phyloP scores from a whole-genome alignment of 345 rosid species.

The Erysimum cheiranthoides region DNA sequence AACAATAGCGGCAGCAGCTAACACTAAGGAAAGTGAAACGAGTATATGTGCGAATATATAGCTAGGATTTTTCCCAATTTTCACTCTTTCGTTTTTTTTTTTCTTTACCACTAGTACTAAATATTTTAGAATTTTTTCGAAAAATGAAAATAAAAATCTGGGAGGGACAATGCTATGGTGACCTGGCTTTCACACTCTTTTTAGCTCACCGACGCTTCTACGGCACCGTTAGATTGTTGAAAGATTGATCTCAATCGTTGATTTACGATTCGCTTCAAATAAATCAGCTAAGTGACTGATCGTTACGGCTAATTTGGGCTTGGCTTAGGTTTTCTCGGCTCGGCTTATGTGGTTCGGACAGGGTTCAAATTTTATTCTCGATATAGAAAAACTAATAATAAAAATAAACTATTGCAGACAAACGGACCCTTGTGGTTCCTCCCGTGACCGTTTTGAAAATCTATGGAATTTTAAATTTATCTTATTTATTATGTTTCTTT shows the following conservation, averaged over 20 bases:
- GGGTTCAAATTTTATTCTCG: conserved; percentile 40
- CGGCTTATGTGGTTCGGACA: conserved; percentile 43
- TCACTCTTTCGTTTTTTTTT: conserved; percentile 19
- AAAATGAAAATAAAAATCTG: neutral
- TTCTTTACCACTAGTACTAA: too few relatives aligned
- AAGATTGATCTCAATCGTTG: conserved; percentile 3
- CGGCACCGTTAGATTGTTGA: conserved; percentile 19
- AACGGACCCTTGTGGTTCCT: conserved; percentile 26
- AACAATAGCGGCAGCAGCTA: conserved; percentile 44
- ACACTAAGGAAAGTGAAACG: conserved; percentile 22
- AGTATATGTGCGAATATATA: conserved; percentile 41
- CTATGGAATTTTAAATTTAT: neutral
- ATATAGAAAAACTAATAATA: neutral
- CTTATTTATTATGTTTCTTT: conserved; percentile 15
- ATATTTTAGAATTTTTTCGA: neutral
- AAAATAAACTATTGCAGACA: conserved; percentile 24
- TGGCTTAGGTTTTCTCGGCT: conserved; percentile 17
- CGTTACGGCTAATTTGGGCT: neutral
- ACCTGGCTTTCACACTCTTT: conserved; percentile 35
- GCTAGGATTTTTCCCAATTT: conserved; percentile 33
- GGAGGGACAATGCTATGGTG: conserved; percentile 24
- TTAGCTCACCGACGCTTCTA: conserved; percentile 35
- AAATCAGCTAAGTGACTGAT: conserved; percentile 13
- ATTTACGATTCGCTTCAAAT: conserved; percentile 18
- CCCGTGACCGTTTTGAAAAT: conserved; percentile 40